Conservation (phyloP, 805 yeast genomes). For the Nakazawaea populi region DNA sequence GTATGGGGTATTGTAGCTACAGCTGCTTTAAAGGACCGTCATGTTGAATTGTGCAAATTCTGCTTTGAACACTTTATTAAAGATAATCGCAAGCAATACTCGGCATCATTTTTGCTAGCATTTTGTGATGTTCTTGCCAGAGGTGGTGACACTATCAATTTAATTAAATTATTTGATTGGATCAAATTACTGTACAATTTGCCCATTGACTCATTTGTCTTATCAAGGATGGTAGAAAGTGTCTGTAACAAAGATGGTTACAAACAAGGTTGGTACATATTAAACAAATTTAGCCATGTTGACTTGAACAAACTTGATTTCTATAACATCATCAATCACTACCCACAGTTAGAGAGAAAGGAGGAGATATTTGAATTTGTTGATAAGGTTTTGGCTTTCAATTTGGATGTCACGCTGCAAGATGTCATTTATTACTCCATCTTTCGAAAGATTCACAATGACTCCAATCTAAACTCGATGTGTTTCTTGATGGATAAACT, state of each 20-base stretch:
- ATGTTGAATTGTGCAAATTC: not conserved
- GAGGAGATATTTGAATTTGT: not conserved
- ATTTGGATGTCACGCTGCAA: not conserved
- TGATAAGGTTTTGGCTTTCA: not conserved
- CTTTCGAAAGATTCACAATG: slow-evolving; percentile 2
- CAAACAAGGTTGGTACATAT: not conserved
- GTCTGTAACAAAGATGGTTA: not conserved
- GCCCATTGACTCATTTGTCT: not conserved
- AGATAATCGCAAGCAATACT: not conserved
- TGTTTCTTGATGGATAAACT: not conserved
- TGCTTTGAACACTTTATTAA: not conserved
- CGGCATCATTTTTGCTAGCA: not conserved
- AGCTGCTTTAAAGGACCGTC: not conserved
- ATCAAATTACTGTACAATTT: not conserved
- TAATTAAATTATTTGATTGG: not conserved
- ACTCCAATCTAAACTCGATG: slow-evolving; percentile 3
- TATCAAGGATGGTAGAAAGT: slow-evolving; percentile 1
- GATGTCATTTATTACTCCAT: slow-evolving; percentile 2
- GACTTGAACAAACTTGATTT: not conserved
- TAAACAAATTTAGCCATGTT: not conserved
- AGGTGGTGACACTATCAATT: not conserved
- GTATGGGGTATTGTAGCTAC: not conserved
- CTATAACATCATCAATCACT: not conserved
- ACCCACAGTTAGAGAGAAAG: not conserved
- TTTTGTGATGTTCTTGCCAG: not conserved